Conservation (phyloP, 768 basidiomycete genomes). For the Leccinum olivaceopallidum region DNA sequence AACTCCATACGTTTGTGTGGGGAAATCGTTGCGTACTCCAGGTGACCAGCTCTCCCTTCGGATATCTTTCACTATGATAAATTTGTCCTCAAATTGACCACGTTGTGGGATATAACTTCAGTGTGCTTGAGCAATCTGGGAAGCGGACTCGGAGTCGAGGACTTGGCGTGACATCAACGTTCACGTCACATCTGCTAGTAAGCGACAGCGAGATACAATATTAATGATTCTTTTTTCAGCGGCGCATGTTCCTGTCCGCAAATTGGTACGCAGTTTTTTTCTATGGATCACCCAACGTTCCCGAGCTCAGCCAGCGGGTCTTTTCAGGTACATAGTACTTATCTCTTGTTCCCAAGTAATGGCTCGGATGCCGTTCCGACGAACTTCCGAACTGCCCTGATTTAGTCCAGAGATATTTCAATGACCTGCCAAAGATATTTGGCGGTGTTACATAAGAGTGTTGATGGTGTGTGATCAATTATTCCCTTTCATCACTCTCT, state of each 20-base stretch:
- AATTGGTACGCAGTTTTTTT: constrained; percentile 51
- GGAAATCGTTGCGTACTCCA: no score
- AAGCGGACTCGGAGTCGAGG: no score
- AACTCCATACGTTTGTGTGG: no score
- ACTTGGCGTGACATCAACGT: no score
- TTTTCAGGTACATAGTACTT: constrained; percentile 40
- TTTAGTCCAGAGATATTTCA: constrained; percentile 70
- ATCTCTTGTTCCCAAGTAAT: no score
- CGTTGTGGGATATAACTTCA: no score
- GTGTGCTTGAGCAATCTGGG: no score
- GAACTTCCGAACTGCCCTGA: background rate
- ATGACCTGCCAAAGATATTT: constrained; percentile 70
- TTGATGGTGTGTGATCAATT: constrained; percentile 43
- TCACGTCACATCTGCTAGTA: constrained; percentile 7
- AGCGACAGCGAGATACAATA: constrained; percentile 55
- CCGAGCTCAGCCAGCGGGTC: background rate
- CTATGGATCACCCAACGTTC: background rate
- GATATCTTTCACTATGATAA: no score
- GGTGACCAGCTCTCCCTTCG: no score
- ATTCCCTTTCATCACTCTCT: background rate
- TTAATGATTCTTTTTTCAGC: constrained; percentile 62
- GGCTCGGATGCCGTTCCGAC: no score
- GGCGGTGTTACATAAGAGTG: constrained; percentile 52
- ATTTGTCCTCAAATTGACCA: no score
- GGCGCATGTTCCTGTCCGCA: constrained; percentile 60